Percentiles rank a stretch among this genome's conserved stretches.
phyloP scores from a whole-genome alignment of 352 stramenopile species.

The Phytophthora nicotianae region DNA sequence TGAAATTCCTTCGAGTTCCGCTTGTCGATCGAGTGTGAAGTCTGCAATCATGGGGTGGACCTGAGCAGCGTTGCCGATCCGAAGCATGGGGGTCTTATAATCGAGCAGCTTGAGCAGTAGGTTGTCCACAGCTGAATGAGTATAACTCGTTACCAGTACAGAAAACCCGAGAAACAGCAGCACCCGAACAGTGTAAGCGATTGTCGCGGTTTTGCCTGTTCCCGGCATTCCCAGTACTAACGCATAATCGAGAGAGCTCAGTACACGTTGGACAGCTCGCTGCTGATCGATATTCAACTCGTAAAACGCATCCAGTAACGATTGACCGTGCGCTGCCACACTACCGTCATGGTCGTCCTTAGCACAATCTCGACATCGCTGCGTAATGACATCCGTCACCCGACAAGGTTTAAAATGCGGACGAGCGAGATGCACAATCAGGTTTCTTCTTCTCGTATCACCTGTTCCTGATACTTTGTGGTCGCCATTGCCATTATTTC shows the following conservation, averaged over 20 bases:
- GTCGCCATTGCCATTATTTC: conserved; percentile 15
- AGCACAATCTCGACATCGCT: conserved; percentile 35
- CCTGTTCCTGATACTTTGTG: conserved; percentile 36
- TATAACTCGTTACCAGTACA: conserved; percentile 98
- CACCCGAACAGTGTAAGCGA: conserved; percentile 93
- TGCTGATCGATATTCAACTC: conserved; percentile 83
- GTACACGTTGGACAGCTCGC: conserved; percentile 63
- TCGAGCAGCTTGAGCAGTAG: conserved; percentile 93
- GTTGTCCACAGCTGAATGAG: conserved; percentile 98
- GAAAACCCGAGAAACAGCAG: conserved; percentile 92
- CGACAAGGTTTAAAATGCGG: conserved; percentile 64
- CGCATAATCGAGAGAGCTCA: conserved; percentile 94
- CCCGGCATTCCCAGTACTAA: conserved; percentile 95
- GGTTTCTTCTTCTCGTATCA: conserved; percentile 55
- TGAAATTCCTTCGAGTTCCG: conserved; percentile 33
- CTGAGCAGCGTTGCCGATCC: conserved; percentile 74
- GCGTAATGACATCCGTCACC: conserved; percentile 48
- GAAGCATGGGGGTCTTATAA: conserved; percentile 67
- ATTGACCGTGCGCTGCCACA: conserved; percentile 22
- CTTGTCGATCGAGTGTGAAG: conserved; percentile 52
- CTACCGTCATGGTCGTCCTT: conserved; percentile 19
- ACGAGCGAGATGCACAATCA: conserved; percentile 66
- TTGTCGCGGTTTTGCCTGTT: conserved; percentile 97
- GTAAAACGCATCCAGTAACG: conserved; percentile 57
- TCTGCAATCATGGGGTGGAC: conserved; percentile 72